Base-by-base conservation (phyloP, 768 basidiomycete species). In the Macrolepiota fuliginosa region DNA sequence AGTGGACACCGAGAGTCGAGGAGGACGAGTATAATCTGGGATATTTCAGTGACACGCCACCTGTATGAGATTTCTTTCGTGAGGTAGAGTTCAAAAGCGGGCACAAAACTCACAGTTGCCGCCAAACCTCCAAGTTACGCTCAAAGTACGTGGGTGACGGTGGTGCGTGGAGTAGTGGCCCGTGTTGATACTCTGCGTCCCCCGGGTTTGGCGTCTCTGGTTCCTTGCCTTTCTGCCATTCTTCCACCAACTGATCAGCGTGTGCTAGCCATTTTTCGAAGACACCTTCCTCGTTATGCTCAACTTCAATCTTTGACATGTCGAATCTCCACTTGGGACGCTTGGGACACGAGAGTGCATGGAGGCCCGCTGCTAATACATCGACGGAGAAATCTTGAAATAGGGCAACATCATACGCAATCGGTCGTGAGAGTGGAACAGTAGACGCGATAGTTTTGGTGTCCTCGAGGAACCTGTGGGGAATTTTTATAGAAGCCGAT, bases 1-100 rank as follows among this genome's bases (percentile, higher is more conserved):
- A 87, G 82, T 0, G 96, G 95, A 69, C 92, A 95, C 42, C 96
- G 89, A 15, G 91, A 90, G 72, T 97, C 96, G 36, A 96, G 81
- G 46, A 98, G 83, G 54, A 96, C 81, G 53, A 97, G 84, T 19
- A 98, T 78, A 64, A 98, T 92, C 67, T 94, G 85, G 0, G 92
- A 92, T 25, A 91, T 89, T 74, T 98, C 96, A 5, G 89, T 87
- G 22, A 97, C 96, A 39, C 96, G 85, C 96, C 96, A 98, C 66
- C 91, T 93, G 67, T 6, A 54, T 46, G 40, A 42, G 24, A n/a
- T 52, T 9, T 54, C 45, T 15, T 53, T 60, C 63, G 63, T 63
- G 22, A 71, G 45, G 59, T 51, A 58, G 25, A 19, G 32, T 25
- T 37, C 22, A 54, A 59, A 35, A 52, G 52, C 52, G 52, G 37